Conservation (phyloP, 202 grass and related monocot genomes). For the Hordeum pubiflorum region DNA sequence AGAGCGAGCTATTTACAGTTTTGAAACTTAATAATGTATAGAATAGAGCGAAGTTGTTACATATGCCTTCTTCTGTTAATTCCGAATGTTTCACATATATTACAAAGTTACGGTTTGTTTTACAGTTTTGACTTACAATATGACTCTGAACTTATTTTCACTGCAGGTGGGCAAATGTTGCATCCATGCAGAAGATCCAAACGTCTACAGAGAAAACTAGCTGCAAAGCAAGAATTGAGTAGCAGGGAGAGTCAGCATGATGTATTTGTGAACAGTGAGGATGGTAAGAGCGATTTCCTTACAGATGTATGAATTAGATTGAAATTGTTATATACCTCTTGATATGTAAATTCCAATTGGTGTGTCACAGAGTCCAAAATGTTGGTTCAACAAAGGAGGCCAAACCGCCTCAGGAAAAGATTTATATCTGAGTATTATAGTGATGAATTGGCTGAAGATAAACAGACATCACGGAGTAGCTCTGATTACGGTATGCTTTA, state of each 20-base stretch:
- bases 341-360: neutral
- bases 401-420: slow-evolving; percentile 15
- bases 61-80: neutral
- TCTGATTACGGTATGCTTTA: slow-evolving; percentile 22
- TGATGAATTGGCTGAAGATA: neutral
- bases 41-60: neutral
- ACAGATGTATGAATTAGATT: neutral
- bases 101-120: neutral
- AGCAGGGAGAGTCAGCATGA: neutral
- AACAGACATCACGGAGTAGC: neutral
- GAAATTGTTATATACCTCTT: neutral
- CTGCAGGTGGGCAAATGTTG: neutral
- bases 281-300: slow-evolving; percentile 2
- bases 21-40: neutral
- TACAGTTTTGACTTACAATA: neutral
- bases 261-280: neutral
- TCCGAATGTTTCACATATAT: neutral
- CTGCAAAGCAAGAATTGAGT: neutral
- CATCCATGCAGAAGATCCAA: slow-evolving; percentile 7
- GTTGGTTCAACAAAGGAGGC: neutral
- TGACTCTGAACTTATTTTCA: neutral
- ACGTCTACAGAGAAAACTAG: neutral
- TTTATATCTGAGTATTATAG: neutral
- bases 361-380: slow-evolving; percentile 9
- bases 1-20: neutral